These are phyloP conservation scores for Aspergillus nomiae DNA, from an alignment of 2,329 filamentous ascomycete species.

Conservation along the genomic window DNA sequence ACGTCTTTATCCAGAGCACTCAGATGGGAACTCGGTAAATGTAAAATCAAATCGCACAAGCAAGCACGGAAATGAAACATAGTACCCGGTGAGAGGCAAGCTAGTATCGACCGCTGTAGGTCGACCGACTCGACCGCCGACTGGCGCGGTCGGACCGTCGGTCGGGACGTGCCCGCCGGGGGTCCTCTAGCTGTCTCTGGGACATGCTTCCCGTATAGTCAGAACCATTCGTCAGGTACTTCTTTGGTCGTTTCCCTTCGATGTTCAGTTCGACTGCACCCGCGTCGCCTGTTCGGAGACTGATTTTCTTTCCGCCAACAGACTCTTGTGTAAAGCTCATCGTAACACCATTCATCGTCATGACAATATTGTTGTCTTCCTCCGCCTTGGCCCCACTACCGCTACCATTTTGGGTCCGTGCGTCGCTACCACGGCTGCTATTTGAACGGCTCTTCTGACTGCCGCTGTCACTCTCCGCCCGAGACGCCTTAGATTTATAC, in stretches of 20 bases:
- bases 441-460: conserved; percentile 45
- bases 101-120: conserved; percentile 33
- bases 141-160: conserved; percentile 39
- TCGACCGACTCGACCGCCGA: conserved; percentile 42
- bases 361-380: conserved; percentile 41
- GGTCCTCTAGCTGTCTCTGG: conserved; percentile 36
- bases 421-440: conserved; percentile 44
- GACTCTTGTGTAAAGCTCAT: conserved; percentile 41
- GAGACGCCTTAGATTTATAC: conserved; percentile 32
- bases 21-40: not conserved
- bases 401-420: conserved; percentile 36
- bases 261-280: conserved; percentile 43
- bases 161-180: conserved; percentile 36
- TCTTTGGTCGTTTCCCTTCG: conserved; percentile 38
- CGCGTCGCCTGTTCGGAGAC: conserved; percentile 39
- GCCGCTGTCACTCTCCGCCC: conserved; percentile 40
- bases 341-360: conserved; percentile 43
- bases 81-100: not conserved
- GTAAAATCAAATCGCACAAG: not conserved
- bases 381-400: conserved; percentile 35
- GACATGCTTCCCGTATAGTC: conserved; percentile 35
- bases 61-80: not conserved
- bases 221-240: conserved; percentile 39
- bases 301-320: conserved; percentile 42
- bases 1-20: not conserved